Evolutionary conservation across 2,329 filamentous ascomycete genomes (phyloP), one percentile per base, ranked within the genome.

Genomic region (Paraphaeosphaeria minitans): DNA sequence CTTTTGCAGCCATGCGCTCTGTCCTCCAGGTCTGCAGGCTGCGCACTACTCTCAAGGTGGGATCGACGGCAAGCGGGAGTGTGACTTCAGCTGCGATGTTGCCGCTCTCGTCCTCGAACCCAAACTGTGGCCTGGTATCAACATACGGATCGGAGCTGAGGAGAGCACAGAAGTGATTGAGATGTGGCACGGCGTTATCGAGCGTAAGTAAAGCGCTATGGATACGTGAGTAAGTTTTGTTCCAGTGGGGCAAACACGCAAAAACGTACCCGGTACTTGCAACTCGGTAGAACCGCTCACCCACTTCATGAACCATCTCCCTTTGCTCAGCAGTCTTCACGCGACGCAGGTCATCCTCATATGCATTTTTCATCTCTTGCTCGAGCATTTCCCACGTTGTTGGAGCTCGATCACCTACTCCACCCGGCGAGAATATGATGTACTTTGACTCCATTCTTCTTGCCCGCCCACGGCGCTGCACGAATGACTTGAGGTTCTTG

Each of bases 121-220:
- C 79, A 68, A 93, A 96, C 50, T 90, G 85, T 0, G 93, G 92
- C 1, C 84, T 80, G 19, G 79, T 78, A 64, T 93, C 86, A 7
- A 88, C 81, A 68, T 87, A 91, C 27, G 85, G 83, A 0, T 79
- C 80, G 0, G 78, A 78, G 0, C 85, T 82, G 0, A 93, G 73
- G 0, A 83, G 82, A 0, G 81, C 79, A 74, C 93, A 97, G 66
- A 97, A 96, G 74, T 96, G 92, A 48, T 90, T 82, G 1, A 98
- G 82, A 73, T 95, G 92, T n/a, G 82, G 76, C 49, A 89, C 85
- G 0, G 92, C 90, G 64, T 90, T 90, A 39, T 91, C 85, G 1
- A 92, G 81, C 12, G 90, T 90, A 14, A 97, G 78, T 13, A 86
- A 76, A 0, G 91, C 92, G 4, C 88, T 85, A 52, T 41, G 6